phyloP scores from a whole-genome alignment of 1,284 basidiomycete genomes.

The Apiotrichum sp. region DNA sequence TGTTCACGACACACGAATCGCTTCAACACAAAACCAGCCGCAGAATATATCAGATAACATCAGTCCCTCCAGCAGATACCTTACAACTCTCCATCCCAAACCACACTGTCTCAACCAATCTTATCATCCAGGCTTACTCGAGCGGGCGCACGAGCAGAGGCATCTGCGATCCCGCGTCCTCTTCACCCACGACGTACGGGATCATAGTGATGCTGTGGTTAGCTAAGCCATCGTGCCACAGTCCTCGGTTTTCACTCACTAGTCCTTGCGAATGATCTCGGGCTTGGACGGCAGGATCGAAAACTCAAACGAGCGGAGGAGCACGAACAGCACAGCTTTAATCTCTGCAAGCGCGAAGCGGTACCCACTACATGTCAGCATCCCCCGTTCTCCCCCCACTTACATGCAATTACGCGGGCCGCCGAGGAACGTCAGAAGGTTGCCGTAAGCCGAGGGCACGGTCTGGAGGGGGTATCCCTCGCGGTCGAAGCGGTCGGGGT shows the following conservation, averaged over 20 bases:
- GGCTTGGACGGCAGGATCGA: slow-evolving; percentile 37
- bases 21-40: too few relatives aligned
- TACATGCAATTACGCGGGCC: slow-evolving; percentile 58
- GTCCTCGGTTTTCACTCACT: slow-evolving; percentile 20
- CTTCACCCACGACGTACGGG: slow-evolving; percentile 2
- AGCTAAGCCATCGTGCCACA: neutral
- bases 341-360: slow-evolving; percentile 60
- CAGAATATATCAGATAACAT: too few relatives aligned
- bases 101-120: too few relatives aligned
- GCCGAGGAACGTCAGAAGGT: slow-evolving; percentile 55
- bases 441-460: slow-evolving; percentile 56
- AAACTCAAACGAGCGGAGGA: slow-evolving; percentile 54
- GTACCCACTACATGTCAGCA: slow-evolving; percentile 48
- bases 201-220: slow-evolving; percentile 10
- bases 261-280: slow-evolving; percentile 27
- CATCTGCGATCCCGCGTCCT: neutral
- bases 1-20: too few relatives aligned
- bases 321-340: slow-evolving; percentile 55
- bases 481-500: slow-evolving; percentile 54
- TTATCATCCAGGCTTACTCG: neutral
- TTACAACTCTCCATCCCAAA: too few relatives aligned
- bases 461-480: slow-evolving; percentile 6
- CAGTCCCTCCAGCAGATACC: too few relatives aligned
- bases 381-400: neutral
- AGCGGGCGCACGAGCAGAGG: slow-evolving; percentile 2